A percentile compares a stretch with the other conserved stretches of the same genome.
phyloP scores from a whole-genome alignment of 208 protist species.

The Crithidia fasciculata region DNA sequence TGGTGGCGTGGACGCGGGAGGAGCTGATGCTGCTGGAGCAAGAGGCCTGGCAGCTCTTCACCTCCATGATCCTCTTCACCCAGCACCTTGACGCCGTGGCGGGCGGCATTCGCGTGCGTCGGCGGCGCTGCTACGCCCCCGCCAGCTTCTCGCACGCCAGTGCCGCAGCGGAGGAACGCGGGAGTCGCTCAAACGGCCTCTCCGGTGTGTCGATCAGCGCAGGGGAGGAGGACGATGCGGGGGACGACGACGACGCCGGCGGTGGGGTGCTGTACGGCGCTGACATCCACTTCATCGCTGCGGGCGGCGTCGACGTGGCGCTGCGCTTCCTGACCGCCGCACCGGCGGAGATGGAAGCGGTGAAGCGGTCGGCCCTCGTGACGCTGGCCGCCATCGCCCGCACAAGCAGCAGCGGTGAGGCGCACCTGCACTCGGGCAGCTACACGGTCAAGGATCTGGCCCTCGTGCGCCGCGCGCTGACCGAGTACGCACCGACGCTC shows the following conservation, averaged over 20 bases:
- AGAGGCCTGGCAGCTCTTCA: conserved; percentile 73
- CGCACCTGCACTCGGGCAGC: conserved; percentile 7
- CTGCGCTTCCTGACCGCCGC: conserved; percentile 57
- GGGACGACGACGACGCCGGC: conserved; percentile 16
- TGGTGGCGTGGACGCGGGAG: conserved; percentile 72
- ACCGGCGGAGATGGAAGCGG: conserved; percentile 36
- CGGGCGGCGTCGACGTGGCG: conserved; percentile 52
- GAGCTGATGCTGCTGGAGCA: conserved; percentile 69
- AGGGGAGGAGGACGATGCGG: neutral
- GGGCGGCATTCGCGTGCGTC: conserved; percentile 13
- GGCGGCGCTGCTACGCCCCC: conserved; percentile 3
- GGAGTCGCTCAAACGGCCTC: neutral
- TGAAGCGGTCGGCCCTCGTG: conserved; percentile 52
- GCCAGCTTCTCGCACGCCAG: neutral
- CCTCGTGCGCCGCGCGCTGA: conserved; percentile 10
- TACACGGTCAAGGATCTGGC: conserved; percentile 15
- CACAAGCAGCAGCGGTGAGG: conserved; percentile 22
- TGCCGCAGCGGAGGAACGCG: neutral
- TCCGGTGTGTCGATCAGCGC: neutral
- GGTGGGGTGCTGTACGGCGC: conserved; percentile 35
- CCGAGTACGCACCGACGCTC: conserved; percentile 23
- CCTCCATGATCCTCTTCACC: conserved; percentile 58
- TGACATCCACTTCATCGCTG: conserved; percentile 62
- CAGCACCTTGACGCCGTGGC: conserved; percentile 27
- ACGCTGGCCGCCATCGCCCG: conserved; percentile 44